Evolutionary conservation across 441 rosid genomes (phyloP), one percentile per base, ranked within the genome.

Genomic region (Theobroma grandiflorum): DNA sequence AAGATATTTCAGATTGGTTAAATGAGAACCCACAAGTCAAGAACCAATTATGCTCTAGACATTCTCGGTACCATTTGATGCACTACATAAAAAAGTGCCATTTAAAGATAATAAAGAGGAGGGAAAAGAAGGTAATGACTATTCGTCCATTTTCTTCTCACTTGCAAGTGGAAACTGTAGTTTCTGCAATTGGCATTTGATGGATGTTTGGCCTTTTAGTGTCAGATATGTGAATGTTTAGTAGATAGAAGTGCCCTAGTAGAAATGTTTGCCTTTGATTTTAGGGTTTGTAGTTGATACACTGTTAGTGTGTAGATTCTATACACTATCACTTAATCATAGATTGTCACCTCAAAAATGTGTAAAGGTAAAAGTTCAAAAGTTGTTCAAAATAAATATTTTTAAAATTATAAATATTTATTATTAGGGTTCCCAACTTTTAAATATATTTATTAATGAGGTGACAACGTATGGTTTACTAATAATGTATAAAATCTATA

Each of bases 71-170:
- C 86, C 99, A 96, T 86, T 85, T 96, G 89, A 95, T 94, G 87
- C 99, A 96, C 76, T 96, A 96, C 80, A 93, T 95, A 67, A 96
- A 96, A 71, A 96, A 96, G 73, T 95, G 98, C 78, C 99, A 96
- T 83, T 79, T 95, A 81, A 96, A 96, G 96, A 95, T 96, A 62
- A 90, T 96, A 49, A 96, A 93, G 81, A 91, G 98, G 77, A 92
- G 89, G 87, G 98, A 91, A 82, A 95, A 88, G 91, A 90, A 95
- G 89, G 92, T 87, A 72, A 8, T n/a, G n/a, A 20, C 3, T 64
- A 10, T 35, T 64, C 3, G 35, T 64, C 9, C 8, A 11, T 33
- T 9, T 8, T 50, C 61, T 47, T 62, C 72, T 43, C 18, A 4
- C 18, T 37, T 47, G 22, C 64, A 55, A 52, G 49, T 76, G 1